Evolutionary conservation across 352 stramenopile species (phyloP).

Genomic region (Phytophthora kernoviae): DNA sequence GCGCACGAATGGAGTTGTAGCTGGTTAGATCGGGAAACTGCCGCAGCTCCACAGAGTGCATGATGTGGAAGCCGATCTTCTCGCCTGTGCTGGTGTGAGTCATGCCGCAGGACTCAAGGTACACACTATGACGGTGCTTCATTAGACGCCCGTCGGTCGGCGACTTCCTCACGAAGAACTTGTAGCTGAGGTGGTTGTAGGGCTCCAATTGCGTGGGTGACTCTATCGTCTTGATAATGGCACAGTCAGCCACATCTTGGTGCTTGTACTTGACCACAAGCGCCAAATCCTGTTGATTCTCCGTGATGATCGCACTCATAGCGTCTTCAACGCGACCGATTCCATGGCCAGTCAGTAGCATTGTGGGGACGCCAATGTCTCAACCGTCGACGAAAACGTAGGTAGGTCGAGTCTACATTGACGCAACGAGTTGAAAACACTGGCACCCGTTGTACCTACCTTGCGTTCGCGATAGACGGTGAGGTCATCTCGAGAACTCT

Average conservation of each 20-base stretch:
- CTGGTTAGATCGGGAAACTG: conserved; percentile 52
- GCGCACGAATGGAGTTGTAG: conserved; percentile 59
- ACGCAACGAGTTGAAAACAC: conserved; percentile 27
- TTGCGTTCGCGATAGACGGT: conserved; percentile 50
- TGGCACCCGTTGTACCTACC: conserved; percentile 27
- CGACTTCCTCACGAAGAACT: conserved; percentile 65
- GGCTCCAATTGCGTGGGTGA: conserved; percentile 43
- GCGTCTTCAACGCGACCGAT: conserved; percentile 57
- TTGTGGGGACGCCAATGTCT: conserved; percentile 37
- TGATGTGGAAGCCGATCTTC: conserved; percentile 65
- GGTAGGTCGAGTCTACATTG: conserved; percentile 39
- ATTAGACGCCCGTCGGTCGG: conserved; percentile 45
- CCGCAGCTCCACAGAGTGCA: conserved; percentile 69
- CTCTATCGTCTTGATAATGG: conserved; percentile 63
- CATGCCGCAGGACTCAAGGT: conserved; percentile 60
- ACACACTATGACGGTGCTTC: conserved; percentile 63
- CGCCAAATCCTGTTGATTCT: conserved; percentile 59
- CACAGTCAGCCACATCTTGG: conserved; percentile 66
- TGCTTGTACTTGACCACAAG: conserved; percentile 62
- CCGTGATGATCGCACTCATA: conserved; percentile 58
- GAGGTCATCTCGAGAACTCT: conserved; percentile 46
- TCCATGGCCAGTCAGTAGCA: conserved; percentile 56
- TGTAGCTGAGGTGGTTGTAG: conserved; percentile 71
- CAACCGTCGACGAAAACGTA: conserved; percentile 30
- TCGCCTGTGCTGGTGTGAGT: conserved; percentile 47